Base-by-base conservation (phyloP, 169 alveolate species). In the Plasmodium chabaudi region DNA sequence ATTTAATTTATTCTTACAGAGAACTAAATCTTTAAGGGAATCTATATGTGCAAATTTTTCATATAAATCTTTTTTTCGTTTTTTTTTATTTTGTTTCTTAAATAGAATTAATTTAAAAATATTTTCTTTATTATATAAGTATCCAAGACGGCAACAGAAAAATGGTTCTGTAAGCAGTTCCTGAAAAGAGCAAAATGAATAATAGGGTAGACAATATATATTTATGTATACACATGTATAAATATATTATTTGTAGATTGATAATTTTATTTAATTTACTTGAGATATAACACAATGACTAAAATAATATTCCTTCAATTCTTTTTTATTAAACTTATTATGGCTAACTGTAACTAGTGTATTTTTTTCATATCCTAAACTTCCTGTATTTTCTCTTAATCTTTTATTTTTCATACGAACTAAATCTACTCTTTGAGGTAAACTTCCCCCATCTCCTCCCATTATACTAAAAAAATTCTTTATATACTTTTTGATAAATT, bases 361-460 rank as follows among this genome's bases (percentile, higher is more conserved):
- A 46, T 82, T 82, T 55, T 82, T 82, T 57, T 69, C 84, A 42
- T 82, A 82, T n/a, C 90, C 90, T 47, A 82, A 44, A 49, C 90
- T 82, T 42, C 90, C 90, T 3, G 64, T 67, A 49, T 69, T 82
- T 53, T 82, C 90, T 55, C 57, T 82, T 53, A 82, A 69, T 21
- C 46, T 64, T 69, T 82, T 82, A 23, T 82, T 67, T 65, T 82
- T 82, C 90, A 82, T 82, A 15, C 82, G 47, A 53, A 82, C 90
- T 46, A 82, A 10, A 27, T 82, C 90, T 21, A 82, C 90, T 21
- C 90, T 39, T 49, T 82, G 90, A 12, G 90, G 90, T 59, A 82
- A 53, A 25, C 90, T 82, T 17, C 90, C 90, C 13, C 90, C 90
- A 63, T 82, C 90, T 55, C 90, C 90, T 44, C 90, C 90, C 90